A percentile compares a stretch with the other conserved stretches of the same genome.
phyloP scores from a whole-genome alignment of 768 basidiomycete genomes.

The Termitomyces sp. region DNA sequence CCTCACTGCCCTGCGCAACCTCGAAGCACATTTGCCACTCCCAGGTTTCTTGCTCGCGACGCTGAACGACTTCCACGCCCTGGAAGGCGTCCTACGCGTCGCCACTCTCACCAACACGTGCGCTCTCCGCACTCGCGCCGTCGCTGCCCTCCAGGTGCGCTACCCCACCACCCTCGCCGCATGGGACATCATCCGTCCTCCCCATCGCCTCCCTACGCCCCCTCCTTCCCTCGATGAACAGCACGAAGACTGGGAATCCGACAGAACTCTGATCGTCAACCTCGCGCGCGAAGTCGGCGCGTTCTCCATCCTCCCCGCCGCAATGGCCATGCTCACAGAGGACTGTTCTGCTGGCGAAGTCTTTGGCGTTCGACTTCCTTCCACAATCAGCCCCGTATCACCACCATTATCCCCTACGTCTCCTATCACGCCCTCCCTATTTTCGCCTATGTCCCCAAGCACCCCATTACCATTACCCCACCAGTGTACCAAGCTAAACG shows the following conservation, averaged over 20 bases:
- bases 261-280: slow-evolving; percentile 14
- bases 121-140: slow-evolving; percentile 8
- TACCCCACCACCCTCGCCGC: slow-evolving; percentile 12
- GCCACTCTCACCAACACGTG: slow-evolving; percentile 7
- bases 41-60: slow-evolving; percentile 9
- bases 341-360: slow-evolving; percentile 16
- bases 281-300: slow-evolving; percentile 14
- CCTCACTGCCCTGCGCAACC: slow-evolving; percentile 3
- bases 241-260: slow-evolving; percentile 9
- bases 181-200: slow-evolving; percentile 9
- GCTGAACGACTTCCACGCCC: neutral
- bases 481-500: neutral
- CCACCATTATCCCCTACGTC: neutral
- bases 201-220: neutral
- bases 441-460: neutral
- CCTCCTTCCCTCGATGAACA: neutral
- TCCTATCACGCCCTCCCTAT: neutral
- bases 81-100: slow-evolving; percentile 9
- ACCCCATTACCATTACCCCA: neutral
- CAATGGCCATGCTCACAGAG: slow-evolving; percentile 17
- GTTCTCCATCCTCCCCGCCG: slow-evolving; percentile 13
- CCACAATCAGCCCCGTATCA: neutral
- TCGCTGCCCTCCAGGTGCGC: slow-evolving; percentile 9
- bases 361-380: slow-evolving; percentile 10
- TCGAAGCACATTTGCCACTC: neutral